These are phyloP conservation scores for Botryotinia narcissicola DNA, from an alignment of 2,329 filamentous ascomycete genomes.

Conservation along the genomic window DNA sequence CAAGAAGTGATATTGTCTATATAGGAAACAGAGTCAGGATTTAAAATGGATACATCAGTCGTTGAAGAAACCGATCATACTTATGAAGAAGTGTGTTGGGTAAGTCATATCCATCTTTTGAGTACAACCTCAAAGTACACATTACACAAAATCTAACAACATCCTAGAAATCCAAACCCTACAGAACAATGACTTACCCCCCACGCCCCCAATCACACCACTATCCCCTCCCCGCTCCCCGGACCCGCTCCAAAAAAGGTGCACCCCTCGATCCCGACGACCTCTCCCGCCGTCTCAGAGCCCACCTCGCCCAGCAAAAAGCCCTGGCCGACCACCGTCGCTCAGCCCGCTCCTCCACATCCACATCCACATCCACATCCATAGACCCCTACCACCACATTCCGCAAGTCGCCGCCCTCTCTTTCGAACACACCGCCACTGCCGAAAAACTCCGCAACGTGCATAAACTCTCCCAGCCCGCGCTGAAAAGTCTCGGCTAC, in stretches of 20 bases:
- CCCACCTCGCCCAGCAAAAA: constrained; percentile 52
- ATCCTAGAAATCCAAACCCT: constrained; percentile 14
- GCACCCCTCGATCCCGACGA: constrained; percentile 54
- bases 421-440: constrained; percentile 55
- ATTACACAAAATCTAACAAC: neutral
- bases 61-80: neutral
- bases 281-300: constrained; percentile 50
- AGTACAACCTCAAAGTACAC: neutral
- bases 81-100: constrained; percentile 9
- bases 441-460: constrained; percentile 43
- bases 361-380: constrained; percentile 24
- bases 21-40: neutral
- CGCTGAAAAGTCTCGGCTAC: constrained; percentile 44
- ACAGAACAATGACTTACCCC: constrained; percentile 33
- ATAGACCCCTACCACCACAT: constrained; percentile 47
- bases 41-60: neutral
- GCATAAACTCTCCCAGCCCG: constrained; percentile 46
- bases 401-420: constrained; percentile 53
- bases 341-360: constrained; percentile 23
- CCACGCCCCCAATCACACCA: constrained; percentile 21
- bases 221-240: constrained; percentile 20
- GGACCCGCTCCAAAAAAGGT: constrained; percentile 33
- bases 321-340: constrained; percentile 36
- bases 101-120: neutral
- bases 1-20: constrained; percentile 1